phyloP scores from a whole-genome alignment of 441 rosid genomes.

The Metrosideros polymorpha region DNA sequence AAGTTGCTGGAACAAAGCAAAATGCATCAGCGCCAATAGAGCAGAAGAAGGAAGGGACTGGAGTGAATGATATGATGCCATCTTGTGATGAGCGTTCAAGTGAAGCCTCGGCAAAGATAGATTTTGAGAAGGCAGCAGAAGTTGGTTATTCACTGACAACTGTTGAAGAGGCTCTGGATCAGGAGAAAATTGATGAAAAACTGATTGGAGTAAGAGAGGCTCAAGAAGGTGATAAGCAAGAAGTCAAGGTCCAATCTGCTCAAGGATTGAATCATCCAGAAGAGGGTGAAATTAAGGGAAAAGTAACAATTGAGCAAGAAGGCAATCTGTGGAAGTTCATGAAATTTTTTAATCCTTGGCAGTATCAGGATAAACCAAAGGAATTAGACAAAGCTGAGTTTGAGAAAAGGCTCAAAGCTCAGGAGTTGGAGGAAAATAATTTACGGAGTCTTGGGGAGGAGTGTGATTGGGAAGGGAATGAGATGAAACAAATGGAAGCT shows the following conservation, averaged over 20 bases:
- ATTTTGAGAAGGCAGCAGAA: constrained; percentile 8
- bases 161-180: constrained; percentile 5
- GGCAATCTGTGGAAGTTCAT: constrained; percentile 2
- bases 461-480: neutral
- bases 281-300: constrained; percentile 7
- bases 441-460: neutral
- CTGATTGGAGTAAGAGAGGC: constrained; percentile 3
- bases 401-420: constrained; percentile 8
- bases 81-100: constrained; percentile 9
- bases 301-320: neutral
- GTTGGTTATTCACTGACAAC: neutral
- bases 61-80: constrained; percentile 6
- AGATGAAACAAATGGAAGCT: neutral
- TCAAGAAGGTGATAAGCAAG: constrained; percentile 9
- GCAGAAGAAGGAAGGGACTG: constrained; percentile 1
- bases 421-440: constrained; percentile 10
- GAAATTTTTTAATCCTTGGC: constrained; percentile 2
- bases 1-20: neutral
- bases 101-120: constrained; percentile 13
- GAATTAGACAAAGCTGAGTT: constrained; percentile 11
- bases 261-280: constrained; percentile 7
- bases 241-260: constrained; percentile 5
- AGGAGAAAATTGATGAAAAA: constrained; percentile 11
- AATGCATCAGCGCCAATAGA: neutral
- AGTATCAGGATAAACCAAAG: constrained; percentile 8